Evolutionary conservation across 139 green algal species (phyloP).

Genomic region (Astrephomene gubernaculifera): DNA sequence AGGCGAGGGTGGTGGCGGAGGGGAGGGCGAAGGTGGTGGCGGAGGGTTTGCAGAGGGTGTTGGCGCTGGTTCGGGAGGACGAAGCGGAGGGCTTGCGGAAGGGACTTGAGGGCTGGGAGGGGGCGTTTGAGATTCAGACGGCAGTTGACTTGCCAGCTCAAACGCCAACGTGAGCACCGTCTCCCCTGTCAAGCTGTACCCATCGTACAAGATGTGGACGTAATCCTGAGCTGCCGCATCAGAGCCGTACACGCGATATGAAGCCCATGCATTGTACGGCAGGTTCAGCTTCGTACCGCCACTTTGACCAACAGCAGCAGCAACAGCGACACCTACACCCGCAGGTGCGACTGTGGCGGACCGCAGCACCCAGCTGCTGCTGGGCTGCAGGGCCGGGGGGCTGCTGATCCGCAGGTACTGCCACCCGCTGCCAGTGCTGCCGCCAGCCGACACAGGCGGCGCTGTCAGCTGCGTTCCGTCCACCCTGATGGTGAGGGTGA

Average conservation of each 20-base stretch:
- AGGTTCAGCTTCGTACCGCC: background rate
- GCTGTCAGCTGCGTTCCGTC: background rate
- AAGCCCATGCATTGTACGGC: slow-evolving; percentile 18
- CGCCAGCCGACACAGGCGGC: background rate
- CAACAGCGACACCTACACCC: background rate
- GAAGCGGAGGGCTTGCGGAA: background rate
- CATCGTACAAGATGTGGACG: background rate
- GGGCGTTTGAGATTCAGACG: background rate
- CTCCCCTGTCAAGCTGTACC: background rate
- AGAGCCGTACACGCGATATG: background rate
- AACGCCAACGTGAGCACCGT: background rate
- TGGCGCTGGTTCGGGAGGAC: background rate
- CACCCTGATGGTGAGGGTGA: background rate
- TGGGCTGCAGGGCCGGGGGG: background rate
- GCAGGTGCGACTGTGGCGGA: background rate
- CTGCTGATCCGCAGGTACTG: background rate
- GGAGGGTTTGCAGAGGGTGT: background rate
- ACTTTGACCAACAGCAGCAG: background rate
- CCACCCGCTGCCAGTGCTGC: background rate
- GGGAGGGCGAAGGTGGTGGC: background rate
- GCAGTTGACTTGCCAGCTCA: background rate
- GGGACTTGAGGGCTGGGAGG: background rate
- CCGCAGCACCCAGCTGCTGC: background rate
- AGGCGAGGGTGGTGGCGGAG: background rate
- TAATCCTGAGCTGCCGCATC: background rate